Base-by-base conservation (phyloP, 192 early-diverging fungal species). In the Backusella australiensis region DNA sequence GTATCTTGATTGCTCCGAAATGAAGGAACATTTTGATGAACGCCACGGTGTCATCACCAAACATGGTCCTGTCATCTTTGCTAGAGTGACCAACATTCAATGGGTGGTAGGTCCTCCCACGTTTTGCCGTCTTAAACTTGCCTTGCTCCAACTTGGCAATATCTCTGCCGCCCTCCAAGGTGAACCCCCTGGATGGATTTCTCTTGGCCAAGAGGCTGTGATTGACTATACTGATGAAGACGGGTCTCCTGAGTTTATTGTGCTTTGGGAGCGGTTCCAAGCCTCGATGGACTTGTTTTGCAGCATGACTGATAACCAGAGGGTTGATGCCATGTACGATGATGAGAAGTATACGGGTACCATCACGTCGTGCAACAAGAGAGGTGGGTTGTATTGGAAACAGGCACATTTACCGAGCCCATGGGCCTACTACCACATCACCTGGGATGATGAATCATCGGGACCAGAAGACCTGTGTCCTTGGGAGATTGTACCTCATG, bases 141-240 rank as follows among this genome's bases (percentile, higher is more conserved):
- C 85, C 59, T 65, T 89, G 38, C 77, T 83, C 15, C 85, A 82
- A 29, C 65, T 82, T 23, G 83, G 81, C 29, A 85, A 86, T 21
- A 75, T 89, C 23, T 84, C 86, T 6, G 85, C 86, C 11, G 78
- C 85, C 26, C 75, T 89, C 53, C 38, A 35, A 38, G 56, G 66
- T 12, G 78, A 77, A 3, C 0, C 14, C 15, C 73, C 76, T n/a
- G 56, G 46, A 17, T 75, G 80, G 77, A 74, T 67, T 11, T 73
- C 70, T 21, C 67, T 83, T 15, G 81, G 83, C 0, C 75, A 73
- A 4, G 82, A 69, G 6, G 77, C 87, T 6, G 82, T 82, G 19
- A 82, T 94, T 44, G 90, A 94, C 71, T 94, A 90, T 77, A 89
- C 89, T 71, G 93, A 94, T 73, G 88, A 89, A 49, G 91, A 90